A percentile compares a stretch with the other conserved stretches of the same genome.
phyloP scores from a whole-genome alignment of 192 early-diverging fungal species.

The Coemansia sp. region DNA sequence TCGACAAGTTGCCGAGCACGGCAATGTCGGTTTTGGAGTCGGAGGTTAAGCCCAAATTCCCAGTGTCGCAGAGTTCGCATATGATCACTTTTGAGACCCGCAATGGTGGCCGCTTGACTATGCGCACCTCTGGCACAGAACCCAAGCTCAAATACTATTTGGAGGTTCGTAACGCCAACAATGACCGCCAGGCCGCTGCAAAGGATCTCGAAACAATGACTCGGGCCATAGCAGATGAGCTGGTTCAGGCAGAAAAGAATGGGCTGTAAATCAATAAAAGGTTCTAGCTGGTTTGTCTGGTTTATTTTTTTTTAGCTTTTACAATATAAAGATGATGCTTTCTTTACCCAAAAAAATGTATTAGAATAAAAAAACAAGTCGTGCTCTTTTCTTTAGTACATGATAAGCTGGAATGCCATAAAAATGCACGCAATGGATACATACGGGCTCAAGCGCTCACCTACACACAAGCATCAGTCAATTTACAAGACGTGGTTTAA shows the following conservation, averaged over 20 bases:
- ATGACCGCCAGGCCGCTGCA: constrained; percentile 47
- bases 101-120: constrained; percentile 62
- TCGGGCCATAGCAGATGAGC: constrained; percentile 49
- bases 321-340: constrained; percentile 1
- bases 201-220: constrained; percentile 52
- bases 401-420: constrained; percentile 75
- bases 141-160: constrained; percentile 89
- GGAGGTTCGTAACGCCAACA: constrained; percentile 53
- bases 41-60: constrained; percentile 62
- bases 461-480: too few relatives aligned
- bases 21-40: background rate
- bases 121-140: constrained; percentile 80
- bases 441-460: constrained; percentile 92
- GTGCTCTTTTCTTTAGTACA: constrained; percentile 17
- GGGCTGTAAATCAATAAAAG: constrained; percentile 17
- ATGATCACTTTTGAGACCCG: constrained; percentile 89
- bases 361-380: background rate
- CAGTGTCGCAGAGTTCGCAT: constrained; percentile 70
- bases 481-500: too few relatives aligned
- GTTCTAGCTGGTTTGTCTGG: too few relatives aligned
- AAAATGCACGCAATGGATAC: constrained; percentile 86
- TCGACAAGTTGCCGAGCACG: constrained; percentile 22
- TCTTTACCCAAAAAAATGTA: constrained; percentile 8
- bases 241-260: constrained; percentile 32
- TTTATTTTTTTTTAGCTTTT: background rate